These are phyloP conservation scores for Marasmius oreades DNA, from an alignment of 1,284 basidiomycete genomes.

Conservation along the genomic window DNA sequence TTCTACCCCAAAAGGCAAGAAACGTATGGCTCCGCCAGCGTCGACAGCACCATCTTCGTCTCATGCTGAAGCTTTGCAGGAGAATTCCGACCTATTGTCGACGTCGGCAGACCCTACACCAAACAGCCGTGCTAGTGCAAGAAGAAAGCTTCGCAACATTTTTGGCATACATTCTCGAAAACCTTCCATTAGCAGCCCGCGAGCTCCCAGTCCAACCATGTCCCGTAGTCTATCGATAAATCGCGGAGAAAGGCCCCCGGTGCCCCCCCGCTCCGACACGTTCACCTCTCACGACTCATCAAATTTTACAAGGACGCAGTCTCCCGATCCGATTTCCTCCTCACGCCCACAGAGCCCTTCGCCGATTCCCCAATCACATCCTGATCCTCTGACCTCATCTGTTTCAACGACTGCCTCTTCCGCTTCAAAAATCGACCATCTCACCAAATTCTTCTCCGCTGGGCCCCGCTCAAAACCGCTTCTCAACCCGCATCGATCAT, in stretches of 20 bases:
- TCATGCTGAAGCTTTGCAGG: conserved; percentile 9
- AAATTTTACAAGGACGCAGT: background rate
- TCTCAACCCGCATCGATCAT: conserved; percentile 23
- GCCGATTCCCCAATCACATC: conserved; percentile 5
- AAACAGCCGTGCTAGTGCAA: conserved; percentile 28
- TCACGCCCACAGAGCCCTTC: conserved; percentile 11
- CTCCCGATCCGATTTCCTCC: conserved; percentile 9
- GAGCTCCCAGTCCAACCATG: conserved; percentile 8
- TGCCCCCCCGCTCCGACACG: conserved; percentile 1
- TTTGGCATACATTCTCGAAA: conserved; percentile 46
- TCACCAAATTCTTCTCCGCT: conserved; percentile 16
- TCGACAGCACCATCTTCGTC: conserved; percentile 13
- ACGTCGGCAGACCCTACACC: conserved; percentile 24
- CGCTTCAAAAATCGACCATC: conserved; percentile 9
- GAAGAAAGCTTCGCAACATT: conserved; percentile 43
- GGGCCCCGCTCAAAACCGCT: conserved; percentile 4
- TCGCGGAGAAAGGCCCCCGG: conserved; percentile 3
- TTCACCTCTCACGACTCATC: conserved; percentile 1
- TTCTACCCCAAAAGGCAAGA: conserved; percentile 39
- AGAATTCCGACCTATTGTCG: conserved; percentile 6
- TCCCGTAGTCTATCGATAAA: conserved; percentile 1
- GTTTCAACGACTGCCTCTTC: conserved; percentile 7
- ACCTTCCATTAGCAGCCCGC: conserved; percentile 13
- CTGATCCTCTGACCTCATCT: conserved; percentile 11
- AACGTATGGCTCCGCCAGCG: conserved; percentile 23